Evolutionary conservation across 2,329 filamentous ascomycete genomes (phyloP).

Genomic region (Penicillium sp.): DNA sequence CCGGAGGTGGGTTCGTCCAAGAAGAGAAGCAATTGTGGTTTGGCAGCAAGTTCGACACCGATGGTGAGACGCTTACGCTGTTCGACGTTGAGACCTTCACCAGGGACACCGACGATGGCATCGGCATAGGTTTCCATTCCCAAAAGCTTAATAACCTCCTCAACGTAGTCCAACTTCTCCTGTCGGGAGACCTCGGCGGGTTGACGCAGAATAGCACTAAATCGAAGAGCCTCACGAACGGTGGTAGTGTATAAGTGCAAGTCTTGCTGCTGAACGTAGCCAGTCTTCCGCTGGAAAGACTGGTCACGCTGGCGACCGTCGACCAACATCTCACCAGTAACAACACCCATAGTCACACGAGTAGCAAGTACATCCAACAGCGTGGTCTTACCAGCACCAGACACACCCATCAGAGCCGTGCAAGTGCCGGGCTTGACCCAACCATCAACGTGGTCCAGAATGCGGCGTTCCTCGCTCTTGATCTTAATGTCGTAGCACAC

Average conservation of each 20-base stretch:
- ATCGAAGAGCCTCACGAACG: constrained; percentile 83
- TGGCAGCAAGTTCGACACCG: constrained; percentile 92
- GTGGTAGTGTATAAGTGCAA: constrained; percentile 81
- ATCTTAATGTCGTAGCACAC: constrained; percentile 82
- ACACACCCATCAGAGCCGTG: constrained; percentile 86
- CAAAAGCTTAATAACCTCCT: constrained; percentile 85
- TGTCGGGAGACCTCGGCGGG: constrained; percentile 68
- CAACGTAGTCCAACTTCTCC: constrained; percentile 84
- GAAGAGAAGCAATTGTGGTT: constrained; percentile 85
- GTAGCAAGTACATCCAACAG: constrained; percentile 83
- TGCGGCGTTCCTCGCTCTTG: constrained; percentile 71
- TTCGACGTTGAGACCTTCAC: constrained; percentile 69
- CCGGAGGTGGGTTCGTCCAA: constrained; percentile 94
- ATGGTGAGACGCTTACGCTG: constrained; percentile 80
- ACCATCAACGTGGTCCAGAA: constrained; percentile 83
- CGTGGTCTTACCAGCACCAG: constrained; percentile 92
- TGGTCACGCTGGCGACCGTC: constrained; percentile 71
- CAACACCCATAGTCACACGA: constrained; percentile 84
- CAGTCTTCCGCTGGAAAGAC: constrained; percentile 88
- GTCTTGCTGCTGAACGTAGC: constrained; percentile 92
- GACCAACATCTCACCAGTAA: constrained; percentile 83
- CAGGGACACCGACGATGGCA: constrained; percentile 85
- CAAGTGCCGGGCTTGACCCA: constrained; percentile 93
- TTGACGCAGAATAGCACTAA: constrained; percentile 82
- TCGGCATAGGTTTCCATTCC: constrained; percentile 91